Percentiles rank a stretch among this genome's conserved stretches.
phyloP scores from a whole-genome alignment of 768 basidiomycete genomes.

The Tulasnella sp. region DNA sequence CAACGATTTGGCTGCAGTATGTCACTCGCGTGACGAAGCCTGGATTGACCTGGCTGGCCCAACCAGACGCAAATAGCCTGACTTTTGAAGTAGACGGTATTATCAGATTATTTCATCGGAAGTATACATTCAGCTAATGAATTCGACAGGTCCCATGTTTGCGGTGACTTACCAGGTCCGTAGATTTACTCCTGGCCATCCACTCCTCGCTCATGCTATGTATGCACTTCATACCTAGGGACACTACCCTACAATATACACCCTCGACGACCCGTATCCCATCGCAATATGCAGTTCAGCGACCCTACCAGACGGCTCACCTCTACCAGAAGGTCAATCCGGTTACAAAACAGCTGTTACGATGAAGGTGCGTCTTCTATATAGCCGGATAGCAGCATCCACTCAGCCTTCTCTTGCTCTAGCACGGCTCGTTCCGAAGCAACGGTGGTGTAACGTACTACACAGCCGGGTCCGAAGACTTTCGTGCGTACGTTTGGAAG shows the following conservation, averaged over 20 bases:
- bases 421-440: background rate
- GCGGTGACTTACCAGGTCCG: background rate
- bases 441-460: background rate
- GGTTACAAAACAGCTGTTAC: background rate
- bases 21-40: background rate
- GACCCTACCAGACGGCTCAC: background rate
- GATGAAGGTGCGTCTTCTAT: too few species aligned
- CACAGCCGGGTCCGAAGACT: background rate
- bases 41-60: background rate
- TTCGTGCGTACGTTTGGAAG: background rate
- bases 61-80: background rate
- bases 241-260: slow-evolving; percentile 2
- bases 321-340: background rate
- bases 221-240: background rate
- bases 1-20: background rate
- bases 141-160: background rate
- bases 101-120: background rate
- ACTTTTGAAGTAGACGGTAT: background rate
- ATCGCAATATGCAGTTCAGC: background rate
- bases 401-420: too few species aligned
- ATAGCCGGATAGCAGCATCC: too few species aligned
- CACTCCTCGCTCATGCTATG: too few species aligned
- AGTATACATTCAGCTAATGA: background rate
- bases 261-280: background rate
- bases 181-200: background rate